These are phyloP conservation scores for Nowakowskiella sp. DNA, from an alignment of 192 early-diverging fungal genomes.

Conservation along the genomic window DNA sequence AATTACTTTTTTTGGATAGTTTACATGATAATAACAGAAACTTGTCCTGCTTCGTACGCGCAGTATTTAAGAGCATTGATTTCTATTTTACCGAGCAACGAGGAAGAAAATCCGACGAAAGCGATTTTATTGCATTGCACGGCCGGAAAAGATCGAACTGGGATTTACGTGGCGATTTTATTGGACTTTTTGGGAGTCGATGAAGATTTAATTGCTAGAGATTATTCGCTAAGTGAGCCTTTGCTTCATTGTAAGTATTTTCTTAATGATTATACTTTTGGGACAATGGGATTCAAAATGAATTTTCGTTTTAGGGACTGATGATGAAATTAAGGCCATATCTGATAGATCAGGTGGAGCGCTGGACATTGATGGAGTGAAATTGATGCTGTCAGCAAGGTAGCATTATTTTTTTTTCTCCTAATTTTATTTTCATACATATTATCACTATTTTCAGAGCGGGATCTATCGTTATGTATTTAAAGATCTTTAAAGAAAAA, in stretches of 20 bases:
- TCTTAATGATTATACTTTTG: conserved; percentile 2
- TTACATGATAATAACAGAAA: background rate
- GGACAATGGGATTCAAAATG: no score
- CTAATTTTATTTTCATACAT: no score
- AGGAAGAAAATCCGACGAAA: conserved; percentile 15
- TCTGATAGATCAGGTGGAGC: no score
- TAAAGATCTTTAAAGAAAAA: no score
- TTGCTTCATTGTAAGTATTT: background rate
- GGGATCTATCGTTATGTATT: no score
- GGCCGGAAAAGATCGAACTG: conserved; percentile 64
- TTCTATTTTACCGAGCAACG: background rate
- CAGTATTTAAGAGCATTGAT: background rate
- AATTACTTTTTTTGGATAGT: background rate
- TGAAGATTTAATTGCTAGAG: conserved; percentile 57
- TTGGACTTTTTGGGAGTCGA: conserved; percentile 54
- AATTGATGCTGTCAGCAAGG: no score
- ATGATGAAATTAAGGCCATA: no score
- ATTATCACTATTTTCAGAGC: no score
- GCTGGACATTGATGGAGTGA: no score
- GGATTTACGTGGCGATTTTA: conserved; percentile 49
- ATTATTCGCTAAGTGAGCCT: conserved; percentile 55
- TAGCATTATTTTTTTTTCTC: no score
- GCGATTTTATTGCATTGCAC: conserved; percentile 63
- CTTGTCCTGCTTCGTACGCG: background rate
- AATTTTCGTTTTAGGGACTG: no score